phyloP scores from a whole-genome alignment of 2,329 filamentous ascomycete species.

The Salinomyces thailandicus region DNA sequence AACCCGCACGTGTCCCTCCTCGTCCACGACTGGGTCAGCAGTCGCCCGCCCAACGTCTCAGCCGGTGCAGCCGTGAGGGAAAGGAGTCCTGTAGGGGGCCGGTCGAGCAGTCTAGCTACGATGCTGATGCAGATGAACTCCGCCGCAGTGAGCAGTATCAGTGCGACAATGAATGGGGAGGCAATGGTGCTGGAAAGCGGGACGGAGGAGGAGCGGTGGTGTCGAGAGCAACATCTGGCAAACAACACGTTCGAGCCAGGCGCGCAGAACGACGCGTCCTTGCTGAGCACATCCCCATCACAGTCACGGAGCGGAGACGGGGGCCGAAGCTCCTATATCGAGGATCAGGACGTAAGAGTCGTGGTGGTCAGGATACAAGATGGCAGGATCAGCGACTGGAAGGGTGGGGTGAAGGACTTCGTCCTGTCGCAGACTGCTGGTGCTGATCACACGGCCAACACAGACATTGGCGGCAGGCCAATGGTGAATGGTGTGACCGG shows the following conservation, averaged over 20 bases:
- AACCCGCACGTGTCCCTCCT: constrained; percentile 86
- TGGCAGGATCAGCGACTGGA: constrained; percentile 87
- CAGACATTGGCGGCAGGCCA: neutral
- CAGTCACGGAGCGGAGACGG: constrained; percentile 27
- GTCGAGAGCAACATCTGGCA: constrained; percentile 70
- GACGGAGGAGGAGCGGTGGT: constrained; percentile 75
- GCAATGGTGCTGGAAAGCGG: constrained; percentile 63
- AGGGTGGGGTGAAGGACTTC: constrained; percentile 80
- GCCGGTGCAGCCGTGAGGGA: constrained; percentile 32
- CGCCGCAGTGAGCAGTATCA: constrained; percentile 76
- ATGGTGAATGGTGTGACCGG: constrained; percentile 9
- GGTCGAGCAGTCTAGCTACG: constrained; percentile 64
- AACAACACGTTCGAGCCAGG: constrained; percentile 58
- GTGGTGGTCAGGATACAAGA: constrained; percentile 77
- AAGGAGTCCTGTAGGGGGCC: constrained; percentile 50
- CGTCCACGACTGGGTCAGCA: constrained; percentile 97
- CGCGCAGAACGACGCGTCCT: constrained; percentile 6
- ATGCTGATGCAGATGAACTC: constrained; percentile 87
- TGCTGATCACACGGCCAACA: neutral
- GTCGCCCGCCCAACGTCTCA: constrained; percentile 65
- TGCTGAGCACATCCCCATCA: neutral
- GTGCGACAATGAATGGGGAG: constrained; percentile 83
- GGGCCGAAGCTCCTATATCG: constrained; percentile 57
- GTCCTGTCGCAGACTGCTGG: constrained; percentile 1
- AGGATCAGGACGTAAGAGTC: constrained; percentile 73